Base-by-base conservation (phyloP, 2,329 filamentous ascomycete species). In the Fusarium sp. region DNA sequence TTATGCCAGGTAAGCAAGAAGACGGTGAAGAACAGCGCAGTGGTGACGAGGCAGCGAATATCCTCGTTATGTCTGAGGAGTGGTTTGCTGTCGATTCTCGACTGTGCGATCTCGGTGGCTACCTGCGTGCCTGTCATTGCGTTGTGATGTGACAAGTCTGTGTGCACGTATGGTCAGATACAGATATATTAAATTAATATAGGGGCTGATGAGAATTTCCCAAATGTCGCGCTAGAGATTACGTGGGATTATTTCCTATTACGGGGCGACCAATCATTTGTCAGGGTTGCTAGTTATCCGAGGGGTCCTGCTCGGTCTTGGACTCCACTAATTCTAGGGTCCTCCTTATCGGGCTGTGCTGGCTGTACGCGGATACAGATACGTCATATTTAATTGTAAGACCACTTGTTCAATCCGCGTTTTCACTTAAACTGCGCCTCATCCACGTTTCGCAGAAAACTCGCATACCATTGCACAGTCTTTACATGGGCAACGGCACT, bases 41-140 rank as follows among this genome's bases (percentile, higher is more conserved):
- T 65, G 20, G 61, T 46, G 14, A 60, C 41, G 18, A 65, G 32
- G n/a, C 62, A 65, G n/a, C 62, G 61, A 6, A 65, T 30, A 13
- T 65, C 62, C 29, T 65, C 53, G 7, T 34, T 37, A 3, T 65
- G 61, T 48, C 62, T 65, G 41, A 65, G 16, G 1, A 64, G 41
- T 18, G 54, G 32, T 22, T 46, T 62, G 1, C 7, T 51, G 4
- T 20, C 18, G 8, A 25, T 6, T 10, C n/a, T 46, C 16, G 57
- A 20, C 57, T n/a, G 20, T 37, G 24, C 16, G 1, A 22, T 27
- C 6, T 40, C 30, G 5, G 49, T 30, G n/a, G n/a, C 20, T 34
- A 34, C 40, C 29, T 45, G 41, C 12, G 49, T 54, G 20, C n/a
- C 16, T 10, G 24, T 46, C 29, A 46, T 59, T 52, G 46, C 27